These are phyloP conservation scores for Naganishia albida DNA, from an alignment of 1,284 basidiomycete species.

Conservation along the genomic window DNA sequence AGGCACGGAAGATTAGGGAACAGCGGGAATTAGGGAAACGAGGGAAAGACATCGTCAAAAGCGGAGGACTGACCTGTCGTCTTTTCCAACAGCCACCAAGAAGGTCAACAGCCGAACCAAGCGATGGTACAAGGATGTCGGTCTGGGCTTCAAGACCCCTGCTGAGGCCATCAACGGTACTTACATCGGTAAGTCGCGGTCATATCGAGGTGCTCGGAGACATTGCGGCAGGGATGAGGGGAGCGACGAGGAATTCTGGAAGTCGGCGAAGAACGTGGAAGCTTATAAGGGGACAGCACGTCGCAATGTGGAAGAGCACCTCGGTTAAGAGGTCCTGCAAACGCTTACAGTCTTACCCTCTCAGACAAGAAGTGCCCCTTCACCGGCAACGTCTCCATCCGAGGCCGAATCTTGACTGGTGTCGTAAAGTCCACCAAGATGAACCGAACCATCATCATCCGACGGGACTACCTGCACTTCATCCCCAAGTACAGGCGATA, in stretches of 20 bases:
- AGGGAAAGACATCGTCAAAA: not conserved
- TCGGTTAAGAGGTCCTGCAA: not conserved
- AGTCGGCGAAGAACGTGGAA: too few relatives aligned
- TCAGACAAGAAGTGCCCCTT: constrained; percentile 99
- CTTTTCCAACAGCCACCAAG: constrained; percentile 24
- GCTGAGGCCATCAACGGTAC: constrained; percentile 92
- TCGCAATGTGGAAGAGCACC: not conserved
- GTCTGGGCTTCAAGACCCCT: constrained; percentile 96
- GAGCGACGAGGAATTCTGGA: not conserved
- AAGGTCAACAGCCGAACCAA: constrained; percentile 83
- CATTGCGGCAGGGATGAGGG: not conserved
- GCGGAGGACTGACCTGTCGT: not conserved
- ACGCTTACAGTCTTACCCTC: constrained; percentile 1
- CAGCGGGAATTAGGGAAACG: not conserved
- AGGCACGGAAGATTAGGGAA: not conserved
- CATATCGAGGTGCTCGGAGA: constrained; percentile 1
- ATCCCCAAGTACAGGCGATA: constrained; percentile 99
- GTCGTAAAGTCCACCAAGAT: constrained; percentile 96
- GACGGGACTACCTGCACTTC: constrained; percentile 95
- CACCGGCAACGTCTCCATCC: constrained; percentile 93
- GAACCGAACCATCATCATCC: constrained; percentile 98
- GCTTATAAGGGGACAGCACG: not conserved
- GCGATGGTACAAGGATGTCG: constrained; percentile 99
- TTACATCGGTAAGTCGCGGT: constrained; percentile 69
- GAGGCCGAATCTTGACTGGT: constrained; percentile 97